Evolutionary conservation across 2,329 filamentous ascomycete species (phyloP).

Genomic region (Akanthomyces muscarius): DNA sequence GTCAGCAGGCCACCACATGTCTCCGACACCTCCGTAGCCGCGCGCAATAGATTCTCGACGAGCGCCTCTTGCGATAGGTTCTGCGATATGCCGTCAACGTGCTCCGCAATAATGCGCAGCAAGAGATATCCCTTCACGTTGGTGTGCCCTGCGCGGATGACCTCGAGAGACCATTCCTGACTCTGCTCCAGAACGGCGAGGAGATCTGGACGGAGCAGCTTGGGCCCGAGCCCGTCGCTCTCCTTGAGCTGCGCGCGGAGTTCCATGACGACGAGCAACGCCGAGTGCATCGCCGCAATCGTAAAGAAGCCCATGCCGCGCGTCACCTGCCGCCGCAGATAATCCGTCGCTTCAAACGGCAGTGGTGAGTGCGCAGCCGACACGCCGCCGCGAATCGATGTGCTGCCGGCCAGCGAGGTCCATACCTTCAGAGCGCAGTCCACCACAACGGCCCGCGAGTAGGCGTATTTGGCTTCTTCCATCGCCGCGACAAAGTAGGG

Average conservation of each 20-base stretch:
- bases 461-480: constrained; percentile 44
- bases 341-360: background rate
- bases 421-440: constrained; percentile 48
- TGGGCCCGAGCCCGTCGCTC: constrained; percentile 34
- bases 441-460: constrained; percentile 44
- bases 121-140: constrained; percentile 52
- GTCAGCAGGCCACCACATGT: background rate
- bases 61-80: constrained; percentile 34
- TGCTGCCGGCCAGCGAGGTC: constrained; percentile 26
- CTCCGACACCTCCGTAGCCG: constrained; percentile 2
- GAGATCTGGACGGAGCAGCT: constrained; percentile 37
- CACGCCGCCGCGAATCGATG: background rate
- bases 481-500: constrained; percentile 43
- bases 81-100: constrained; percentile 38
- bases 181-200: constrained; percentile 39
- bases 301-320: constrained; percentile 41
- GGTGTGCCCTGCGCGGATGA: constrained; percentile 48
- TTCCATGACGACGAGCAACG: constrained; percentile 38
- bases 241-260: constrained; percentile 39
- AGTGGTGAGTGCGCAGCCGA: background rate
- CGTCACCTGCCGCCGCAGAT: constrained; percentile 30
- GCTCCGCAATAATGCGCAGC: constrained; percentile 32
- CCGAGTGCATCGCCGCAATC: constrained; percentile 30
- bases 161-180: constrained; percentile 35
- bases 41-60: constrained; percentile 22